These are phyloP conservation scores for Sistotremastrum suecicum DNA, from an alignment of 768 basidiomycete genomes.

Conservation along the genomic window DNA sequence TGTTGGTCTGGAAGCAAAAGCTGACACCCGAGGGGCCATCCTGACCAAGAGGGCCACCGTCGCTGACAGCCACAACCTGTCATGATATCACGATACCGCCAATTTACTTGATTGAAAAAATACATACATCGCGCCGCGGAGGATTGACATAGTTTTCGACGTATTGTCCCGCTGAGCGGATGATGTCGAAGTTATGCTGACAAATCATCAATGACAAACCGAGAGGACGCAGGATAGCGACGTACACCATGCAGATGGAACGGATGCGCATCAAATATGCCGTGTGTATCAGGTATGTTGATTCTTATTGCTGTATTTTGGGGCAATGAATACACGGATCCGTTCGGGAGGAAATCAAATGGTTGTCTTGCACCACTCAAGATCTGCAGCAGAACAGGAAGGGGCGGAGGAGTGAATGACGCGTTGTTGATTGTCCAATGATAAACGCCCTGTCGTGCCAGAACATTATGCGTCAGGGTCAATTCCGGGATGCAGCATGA, in stretches of 20 bases:
- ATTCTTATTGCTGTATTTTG: slow-evolving; percentile 33
- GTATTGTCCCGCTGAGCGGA: background rate
- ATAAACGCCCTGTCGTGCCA: too few relatives aligned
- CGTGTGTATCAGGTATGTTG: slow-evolving; percentile 24
- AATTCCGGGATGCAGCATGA: too few relatives aligned
- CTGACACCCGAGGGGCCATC: slow-evolving; percentile 20
- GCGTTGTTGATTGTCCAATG: slow-evolving; percentile 5
- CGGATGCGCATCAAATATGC: slow-evolving; percentile 5
- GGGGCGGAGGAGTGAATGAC: slow-evolving; percentile 6
- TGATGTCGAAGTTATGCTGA: background rate
- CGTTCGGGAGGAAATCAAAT: slow-evolving; percentile 32
- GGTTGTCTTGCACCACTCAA: slow-evolving; percentile 33
- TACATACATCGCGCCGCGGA: too few relatives aligned
- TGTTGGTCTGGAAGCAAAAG: slow-evolving; percentile 49
- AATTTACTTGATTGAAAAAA: too few relatives aligned
- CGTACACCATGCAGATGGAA: slow-evolving; percentile 1
- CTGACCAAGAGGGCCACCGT: background rate
- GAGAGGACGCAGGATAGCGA: background rate
- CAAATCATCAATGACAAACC: background rate
- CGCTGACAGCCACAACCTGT: slow-evolving; percentile 5
- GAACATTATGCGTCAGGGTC: too few relatives aligned
- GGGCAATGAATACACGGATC: slow-evolving; percentile 34
- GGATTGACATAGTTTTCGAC: background rate
- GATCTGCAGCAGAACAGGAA: slow-evolving; percentile 10
- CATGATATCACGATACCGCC: too few relatives aligned